Evolutionary conservation across 139 green algal genomes (phyloP).

Genomic region (Desmodesmus armatus): DNA sequence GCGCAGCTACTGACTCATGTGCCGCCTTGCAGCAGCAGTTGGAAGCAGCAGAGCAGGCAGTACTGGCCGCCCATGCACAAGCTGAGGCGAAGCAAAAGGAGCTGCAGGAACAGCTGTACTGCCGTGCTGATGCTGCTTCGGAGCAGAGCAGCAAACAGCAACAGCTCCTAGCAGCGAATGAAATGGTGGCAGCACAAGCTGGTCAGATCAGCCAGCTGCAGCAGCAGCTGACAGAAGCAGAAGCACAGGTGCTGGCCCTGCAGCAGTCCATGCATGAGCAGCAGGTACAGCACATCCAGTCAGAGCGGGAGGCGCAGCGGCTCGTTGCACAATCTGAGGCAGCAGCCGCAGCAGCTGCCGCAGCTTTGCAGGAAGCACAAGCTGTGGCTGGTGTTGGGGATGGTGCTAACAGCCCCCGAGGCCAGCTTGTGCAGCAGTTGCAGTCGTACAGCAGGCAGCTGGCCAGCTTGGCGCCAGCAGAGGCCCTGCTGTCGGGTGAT

Average conservation of each 20-base stretch:
- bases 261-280: neutral
- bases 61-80: neutral
- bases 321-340: too few species aligned
- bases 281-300: neutral
- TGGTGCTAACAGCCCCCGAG: neutral
- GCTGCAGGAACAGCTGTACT: neutral
- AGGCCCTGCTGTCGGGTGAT: neutral
- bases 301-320: too few species aligned
- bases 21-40: neutral
- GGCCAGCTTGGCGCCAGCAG: neutral
- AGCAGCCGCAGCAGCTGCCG: too few species aligned
- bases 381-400: neutral
- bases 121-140: neutral
- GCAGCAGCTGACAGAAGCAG: too few species aligned
- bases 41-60: neutral
- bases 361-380: neutral
- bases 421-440: neutral
- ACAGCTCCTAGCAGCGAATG: neutral
- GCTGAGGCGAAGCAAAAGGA: neutral
- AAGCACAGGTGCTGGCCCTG: neutral
- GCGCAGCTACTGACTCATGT: neutral
- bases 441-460: neutral
- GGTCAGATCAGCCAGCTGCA: too few species aligned
- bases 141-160: neutral
- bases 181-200: neutral